A percentile compares a stretch with the other conserved stretches of the same genome.
Conservation (phyloP, 495 filamentous ascomycete species). For the Neurospora sp. region DNA sequence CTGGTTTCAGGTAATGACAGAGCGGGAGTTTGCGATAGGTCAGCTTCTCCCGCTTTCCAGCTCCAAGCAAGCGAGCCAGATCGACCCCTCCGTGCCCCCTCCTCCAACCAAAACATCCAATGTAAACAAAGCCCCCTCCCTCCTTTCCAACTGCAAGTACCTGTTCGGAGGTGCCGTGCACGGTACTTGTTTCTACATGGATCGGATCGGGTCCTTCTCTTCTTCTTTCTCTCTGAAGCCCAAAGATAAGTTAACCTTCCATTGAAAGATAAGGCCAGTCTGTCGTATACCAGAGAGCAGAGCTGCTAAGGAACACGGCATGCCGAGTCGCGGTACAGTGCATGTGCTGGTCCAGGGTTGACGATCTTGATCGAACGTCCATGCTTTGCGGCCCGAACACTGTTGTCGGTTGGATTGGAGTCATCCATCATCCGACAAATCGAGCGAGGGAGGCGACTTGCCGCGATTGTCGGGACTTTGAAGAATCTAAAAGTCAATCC, state of each 20-base stretch:
- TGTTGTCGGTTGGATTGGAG: not conserved
- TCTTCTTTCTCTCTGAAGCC: not conserved
- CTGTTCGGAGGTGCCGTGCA: not conserved
- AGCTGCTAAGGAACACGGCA: not conserved
- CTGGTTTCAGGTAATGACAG: not conserved
- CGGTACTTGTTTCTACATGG: not conserved
- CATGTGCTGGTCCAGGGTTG: not conserved
- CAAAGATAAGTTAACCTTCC: not conserved
- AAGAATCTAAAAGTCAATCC: not conserved
- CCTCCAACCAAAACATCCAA: not conserved
- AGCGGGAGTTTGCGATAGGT: not conserved
- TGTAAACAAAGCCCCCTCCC: not conserved
- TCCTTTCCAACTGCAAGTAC: not conserved
- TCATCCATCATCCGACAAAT: not conserved
- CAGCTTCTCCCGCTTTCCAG: not conserved
- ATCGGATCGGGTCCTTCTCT: not conserved
- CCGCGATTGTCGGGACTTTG: not conserved
- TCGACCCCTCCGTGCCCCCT: not conserved
- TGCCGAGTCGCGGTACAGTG: not conserved
- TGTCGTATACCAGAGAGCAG: not conserved
- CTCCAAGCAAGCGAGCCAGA: not conserved
- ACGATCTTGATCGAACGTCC: not conserved
- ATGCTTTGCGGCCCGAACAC: not conserved
- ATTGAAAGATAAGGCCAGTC: not conserved
- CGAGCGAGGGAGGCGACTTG: not conserved